Evolutionary conservation across 164 flowering plant genomes (phyloP), one percentile per base, ranked within the genome.

Genomic region (Berberis vulgaris): DNA sequence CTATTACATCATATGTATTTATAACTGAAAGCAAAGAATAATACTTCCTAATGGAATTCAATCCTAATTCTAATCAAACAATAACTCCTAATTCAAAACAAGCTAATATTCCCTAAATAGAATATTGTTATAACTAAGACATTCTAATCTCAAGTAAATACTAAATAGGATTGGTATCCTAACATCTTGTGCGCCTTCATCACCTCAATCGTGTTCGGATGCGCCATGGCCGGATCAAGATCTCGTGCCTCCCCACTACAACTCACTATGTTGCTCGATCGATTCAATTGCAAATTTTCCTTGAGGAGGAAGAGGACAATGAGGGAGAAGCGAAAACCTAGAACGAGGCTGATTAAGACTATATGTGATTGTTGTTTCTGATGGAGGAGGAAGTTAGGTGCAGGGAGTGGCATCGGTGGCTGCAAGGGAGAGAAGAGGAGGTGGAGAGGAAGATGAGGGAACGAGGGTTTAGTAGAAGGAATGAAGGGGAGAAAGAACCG

Each of bases 191-290:
- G 97, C 39, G 98, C 98, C 64, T 72, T 78, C 96, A 87, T 84
- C 41, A 87, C 96, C 81, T 93, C 97, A 2, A 44, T 70, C 63
- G 91, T 86, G 73, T 90, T 72, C 62, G 98, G 98, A 56, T 90
- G 97, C 53, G 98, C 92, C 94, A 88, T 49, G 94, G 91, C 56
- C 96, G 79, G 72, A 90, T 82, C 63, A 77, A 83, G 69, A 93
- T 93, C 84, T 96, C 97, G 66, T 90, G 98, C 59, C 98, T 77
- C 45, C 98, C 97, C 0, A 93, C 98, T 65, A 90, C 92, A 41
- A 93, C 97, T 47, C 26, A 26, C 26, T 26, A 86, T 63, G 62
- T 82, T 81, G 54, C 69, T 72, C n/a, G 61, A 66, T 13, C 64
- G 62, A 38, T 43, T 40, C 52, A 58, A 5, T 3, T 63, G 67